Base-by-base conservation (phyloP, 768 basidiomycete genomes). In the Polyporus arcularius region DNA sequence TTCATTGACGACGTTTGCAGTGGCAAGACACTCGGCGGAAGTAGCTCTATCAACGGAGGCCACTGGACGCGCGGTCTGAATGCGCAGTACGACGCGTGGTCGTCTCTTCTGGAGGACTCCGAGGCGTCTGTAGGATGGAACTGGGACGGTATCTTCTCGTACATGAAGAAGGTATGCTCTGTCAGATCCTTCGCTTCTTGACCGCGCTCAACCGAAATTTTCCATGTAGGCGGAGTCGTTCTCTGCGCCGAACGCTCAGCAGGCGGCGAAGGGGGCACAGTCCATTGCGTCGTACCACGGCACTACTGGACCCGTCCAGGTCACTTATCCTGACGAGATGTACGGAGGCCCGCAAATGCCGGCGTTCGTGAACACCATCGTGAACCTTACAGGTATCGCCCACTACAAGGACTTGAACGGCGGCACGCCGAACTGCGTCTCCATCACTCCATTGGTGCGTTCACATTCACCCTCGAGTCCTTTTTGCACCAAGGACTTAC, bases 371-470 rank as follows among this genome's bases (percentile, higher is more conserved):
- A 58, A 76, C 54, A 80, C 83, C 3, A 78, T 84, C 53, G 73
- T 76, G 30, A 73, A 74, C 45, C 64, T 82, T 11, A 83, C 81
- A 6, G 82, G 81, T 1, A 82, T 84, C 60, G 74, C 66, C 8
- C 81, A 76, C 55, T 79, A 60, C 67, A 72, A 74, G 38, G 85
- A 86, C 67, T 65, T 83, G 42, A 85, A 85, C 65, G 84, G 84
- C 31, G 84, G 84, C 0, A 76, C 75, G 14, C 79, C 82, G 7
- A 84, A 85, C 62, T 80, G 80, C 58, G 84, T 86, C 4, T 80
- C 83, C 0, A 79, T 83, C 62, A 82, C 82, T 9, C 85, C 84
- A 4, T 67, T 81, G 18, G 82, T 82, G 56, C 53, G 76, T 67
- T 4, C 2, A 14, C 5, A 3, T 26, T 15, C 30, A 1, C 21